A percentile compares a stretch with the other conserved stretches of the same genome.
Conservation (phyloP, 129 eudicot species). For the Pittosporum tobira region DNA sequence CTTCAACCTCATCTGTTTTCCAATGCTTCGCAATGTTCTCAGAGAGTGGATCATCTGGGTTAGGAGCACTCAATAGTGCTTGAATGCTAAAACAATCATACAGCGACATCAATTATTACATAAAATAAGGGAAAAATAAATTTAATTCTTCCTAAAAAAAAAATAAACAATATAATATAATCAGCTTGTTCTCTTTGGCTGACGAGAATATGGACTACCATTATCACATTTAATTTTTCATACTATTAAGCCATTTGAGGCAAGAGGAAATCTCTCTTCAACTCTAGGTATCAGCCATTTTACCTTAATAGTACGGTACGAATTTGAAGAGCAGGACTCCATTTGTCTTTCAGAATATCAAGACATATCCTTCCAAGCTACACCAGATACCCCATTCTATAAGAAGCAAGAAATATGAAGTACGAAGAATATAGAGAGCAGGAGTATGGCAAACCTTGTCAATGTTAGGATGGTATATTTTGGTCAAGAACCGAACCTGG, state of each 20-base stretch:
- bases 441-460: slow-evolving; percentile 57
- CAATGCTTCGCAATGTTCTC: slow-evolving; percentile 95
- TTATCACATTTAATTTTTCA: neutral
- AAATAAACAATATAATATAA: neutral
- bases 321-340: slow-evolving; percentile 99
- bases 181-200: too few species aligned
- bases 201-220: too few species aligned
- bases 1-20: slow-evolving; percentile 87
- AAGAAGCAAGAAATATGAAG: slow-evolving; percentile 5
- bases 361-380: slow-evolving; percentile 99
- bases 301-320: slow-evolving; percentile 91
- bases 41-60: slow-evolving; percentile 93
- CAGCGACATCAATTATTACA: neutral
- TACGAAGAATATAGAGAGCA: slow-evolving; percentile 3
- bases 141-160: too few species aligned
- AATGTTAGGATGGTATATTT: slow-evolving; percentile 92
- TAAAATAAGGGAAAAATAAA: too few species aligned
- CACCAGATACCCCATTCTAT: slow-evolving; percentile 8
- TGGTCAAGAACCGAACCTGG: slow-evolving; percentile 96
- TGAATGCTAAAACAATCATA: slow-evolving; percentile 50
- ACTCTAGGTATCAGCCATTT: neutral
- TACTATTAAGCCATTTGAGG: neutral
- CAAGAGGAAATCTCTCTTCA: neutral
- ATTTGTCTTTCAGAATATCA: slow-evolving; percentile 92
- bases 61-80: slow-evolving; percentile 97